Percentiles rank a stretch among this genome's conserved stretches.
phyloP scores from a whole-genome alignment of 208 protist species.

The Herpetomonas samuelpessoai region DNA sequence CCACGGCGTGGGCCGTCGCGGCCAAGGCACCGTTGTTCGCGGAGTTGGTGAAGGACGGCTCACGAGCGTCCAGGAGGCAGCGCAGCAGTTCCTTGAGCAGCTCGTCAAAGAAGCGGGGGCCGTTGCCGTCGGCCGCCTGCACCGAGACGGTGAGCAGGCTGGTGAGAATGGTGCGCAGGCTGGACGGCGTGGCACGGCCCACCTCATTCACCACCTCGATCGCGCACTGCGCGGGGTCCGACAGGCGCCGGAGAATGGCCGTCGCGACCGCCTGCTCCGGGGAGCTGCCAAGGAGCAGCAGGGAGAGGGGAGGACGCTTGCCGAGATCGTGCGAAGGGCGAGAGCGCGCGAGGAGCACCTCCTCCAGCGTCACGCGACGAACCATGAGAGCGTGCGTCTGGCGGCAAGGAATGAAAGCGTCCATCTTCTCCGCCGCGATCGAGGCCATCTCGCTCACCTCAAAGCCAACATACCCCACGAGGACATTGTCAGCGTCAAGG shows the following conservation, averaged over 20 bases:
- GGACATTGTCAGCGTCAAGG: slow-evolving; percentile 22
- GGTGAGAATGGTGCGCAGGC: slow-evolving; percentile 37
- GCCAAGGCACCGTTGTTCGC: slow-evolving; percentile 7
- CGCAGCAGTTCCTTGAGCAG: slow-evolving; percentile 59
- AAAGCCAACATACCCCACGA: slow-evolving; percentile 79
- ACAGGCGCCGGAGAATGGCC: slow-evolving; percentile 23
- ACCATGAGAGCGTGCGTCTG: slow-evolving; percentile 67
- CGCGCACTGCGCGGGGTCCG: slow-evolving; percentile 22
- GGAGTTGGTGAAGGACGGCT: slow-evolving; percentile 14
- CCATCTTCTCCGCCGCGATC: slow-evolving; percentile 71
- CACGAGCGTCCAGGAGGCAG: slow-evolving; percentile 36
- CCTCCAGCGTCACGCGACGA: slow-evolving; percentile 34
- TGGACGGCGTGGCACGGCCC: slow-evolving; percentile 27
- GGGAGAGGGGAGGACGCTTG: slow-evolving; percentile 15
- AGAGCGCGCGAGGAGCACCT: slow-evolving; percentile 40
- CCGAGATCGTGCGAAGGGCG: neutral
- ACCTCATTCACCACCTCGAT: slow-evolving; percentile 52
- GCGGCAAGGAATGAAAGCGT: slow-evolving; percentile 75
- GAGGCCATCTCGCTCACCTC: slow-evolving; percentile 58
- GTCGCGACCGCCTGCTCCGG: slow-evolving; percentile 20
- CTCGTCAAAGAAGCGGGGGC: slow-evolving; percentile 53
- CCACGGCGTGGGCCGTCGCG: slow-evolving; percentile 4
- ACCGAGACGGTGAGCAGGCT: slow-evolving; percentile 29
- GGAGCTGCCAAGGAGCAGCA: slow-evolving; percentile 27
- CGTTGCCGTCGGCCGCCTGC: slow-evolving; percentile 14